These are phyloP conservation scores for Pneumocystis murina DNA, from an alignment of 1,139 yeast species.

Conservation along the genomic window DNA sequence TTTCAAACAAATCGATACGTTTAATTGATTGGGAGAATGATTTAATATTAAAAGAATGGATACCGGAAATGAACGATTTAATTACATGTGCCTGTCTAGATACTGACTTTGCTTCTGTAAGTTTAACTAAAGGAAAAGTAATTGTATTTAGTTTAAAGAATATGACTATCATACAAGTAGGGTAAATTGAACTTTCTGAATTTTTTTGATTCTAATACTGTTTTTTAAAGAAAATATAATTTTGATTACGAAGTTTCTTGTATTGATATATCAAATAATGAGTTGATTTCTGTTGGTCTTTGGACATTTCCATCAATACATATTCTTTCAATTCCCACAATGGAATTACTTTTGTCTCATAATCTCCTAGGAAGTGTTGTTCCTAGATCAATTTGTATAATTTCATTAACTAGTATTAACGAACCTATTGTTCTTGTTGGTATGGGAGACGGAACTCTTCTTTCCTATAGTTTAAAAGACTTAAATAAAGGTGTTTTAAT, in stretches of 20 bases:
- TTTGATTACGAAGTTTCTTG: not conserved
- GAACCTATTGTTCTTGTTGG: constrained; percentile 13
- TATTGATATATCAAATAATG: not conserved
- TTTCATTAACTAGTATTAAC: constrained; percentile 8
- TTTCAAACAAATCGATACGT: not conserved
- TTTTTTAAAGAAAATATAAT: not conserved
- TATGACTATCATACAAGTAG: not conserved
- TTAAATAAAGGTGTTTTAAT: constrained; percentile 3
- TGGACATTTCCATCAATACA: constrained; percentile 7
- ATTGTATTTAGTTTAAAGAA: not conserved
- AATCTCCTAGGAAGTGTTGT: constrained; percentile 2
- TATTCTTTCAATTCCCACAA: not conserved
- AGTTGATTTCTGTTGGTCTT: constrained; percentile 3
- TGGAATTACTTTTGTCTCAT: not conserved
- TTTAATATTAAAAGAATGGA: constrained; percentile 1
- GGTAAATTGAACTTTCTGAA: not conserved
- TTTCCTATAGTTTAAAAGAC: constrained; percentile 7
- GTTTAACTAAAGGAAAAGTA: not conserved
- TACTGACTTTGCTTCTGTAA: not conserved
- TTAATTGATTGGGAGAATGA: constrained; percentile 1
- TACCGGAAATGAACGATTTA: not conserved
- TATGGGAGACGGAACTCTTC: constrained; percentile 15
- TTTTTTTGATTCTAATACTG: not conserved
- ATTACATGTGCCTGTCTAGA: constrained; percentile 4
- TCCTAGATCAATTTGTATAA: constrained; percentile 13